Percentiles rank a stretch among this genome's conserved stretches.
Evolutionary conservation across 805 yeast species (phyloP).

Genomic region (Wickerhamomyces mucosus): DNA sequence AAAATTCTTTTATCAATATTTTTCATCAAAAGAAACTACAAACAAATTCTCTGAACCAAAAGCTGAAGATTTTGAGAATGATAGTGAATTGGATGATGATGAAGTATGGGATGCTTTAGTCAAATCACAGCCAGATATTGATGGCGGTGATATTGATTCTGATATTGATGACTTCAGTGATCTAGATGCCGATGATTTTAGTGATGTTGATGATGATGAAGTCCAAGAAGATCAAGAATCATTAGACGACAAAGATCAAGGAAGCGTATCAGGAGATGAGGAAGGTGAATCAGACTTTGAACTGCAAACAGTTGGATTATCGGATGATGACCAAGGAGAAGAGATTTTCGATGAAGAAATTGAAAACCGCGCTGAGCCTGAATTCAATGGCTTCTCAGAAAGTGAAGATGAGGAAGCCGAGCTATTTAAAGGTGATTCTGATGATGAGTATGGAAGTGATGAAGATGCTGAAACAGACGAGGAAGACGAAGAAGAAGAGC

Average conservation of each 20-base stretch:
- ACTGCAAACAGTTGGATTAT: slow-evolving; percentile 11
- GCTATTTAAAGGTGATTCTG: slow-evolving; percentile 27
- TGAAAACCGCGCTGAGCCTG: slow-evolving; percentile 16
- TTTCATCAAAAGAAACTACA: slow-evolving; percentile 45
- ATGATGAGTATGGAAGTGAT: slow-evolving; percentile 28
- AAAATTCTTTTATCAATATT: slow-evolving; percentile 79
- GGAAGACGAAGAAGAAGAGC: slow-evolving; percentile 16
- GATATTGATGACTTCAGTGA: slow-evolving; percentile 47
- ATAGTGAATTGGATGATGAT: slow-evolving; percentile 49
- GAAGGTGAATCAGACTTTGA: slow-evolving; percentile 11
- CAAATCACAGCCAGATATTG: slow-evolving; percentile 64
- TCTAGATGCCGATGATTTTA: slow-evolving; percentile 40
- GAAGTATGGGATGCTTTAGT: slow-evolving; percentile 79
- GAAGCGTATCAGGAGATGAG: slow-evolving; percentile 15
- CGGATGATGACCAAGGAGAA: slow-evolving; percentile 23
- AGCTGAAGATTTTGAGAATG: slow-evolving; percentile 29
- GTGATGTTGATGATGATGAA: slow-evolving; percentile 41
- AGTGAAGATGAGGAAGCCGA: slow-evolving; percentile 29
- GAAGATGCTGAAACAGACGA: slow-evolving; percentile 25
- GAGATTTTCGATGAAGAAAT: slow-evolving; percentile 25
- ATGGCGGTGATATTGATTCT: slow-evolving; percentile 34
- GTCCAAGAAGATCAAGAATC: slow-evolving; percentile 27
- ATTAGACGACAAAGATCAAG: slow-evolving; percentile 38
- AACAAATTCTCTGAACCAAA: slow-evolving; percentile 22
- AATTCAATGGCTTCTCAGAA: slow-evolving; percentile 24